A percentile compares a stretch with the other conserved stretches of the same genome.
Conservation (phyloP, 2,329 filamentous ascomycete genomes). For the Myriangium duriaei region DNA sequence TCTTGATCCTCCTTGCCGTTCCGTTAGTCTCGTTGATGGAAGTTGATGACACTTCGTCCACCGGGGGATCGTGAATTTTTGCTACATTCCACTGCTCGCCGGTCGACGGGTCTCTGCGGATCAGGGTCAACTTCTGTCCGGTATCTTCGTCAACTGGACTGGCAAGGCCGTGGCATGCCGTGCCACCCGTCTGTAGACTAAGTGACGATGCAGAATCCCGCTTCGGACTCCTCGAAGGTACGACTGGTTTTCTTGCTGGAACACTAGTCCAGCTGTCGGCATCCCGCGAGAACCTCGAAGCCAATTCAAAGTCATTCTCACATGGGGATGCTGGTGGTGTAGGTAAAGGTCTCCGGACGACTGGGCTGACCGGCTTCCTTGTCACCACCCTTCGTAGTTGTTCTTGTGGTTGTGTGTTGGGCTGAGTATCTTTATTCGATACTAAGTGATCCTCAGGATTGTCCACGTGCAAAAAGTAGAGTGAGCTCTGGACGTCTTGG, state of each 20-base stretch:
- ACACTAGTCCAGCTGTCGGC: background rate
- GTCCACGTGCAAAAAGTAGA: slow-evolving; percentile 84
- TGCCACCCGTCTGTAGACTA: background rate
- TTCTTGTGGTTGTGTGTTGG: slow-evolving; percentile 1
- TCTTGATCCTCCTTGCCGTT: slow-evolving; percentile 21
- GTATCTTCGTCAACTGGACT: background rate
- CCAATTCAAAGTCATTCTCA: background rate
- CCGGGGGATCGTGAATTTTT: slow-evolving; percentile 33
- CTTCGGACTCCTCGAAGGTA: slow-evolving; percentile 5
- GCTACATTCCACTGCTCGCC: slow-evolving; percentile 41
- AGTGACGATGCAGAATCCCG: background rate
- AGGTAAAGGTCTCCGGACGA: slow-evolving; percentile 13
- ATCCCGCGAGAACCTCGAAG: background rate
- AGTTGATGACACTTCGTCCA: slow-evolving; percentile 33
- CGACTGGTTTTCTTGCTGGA: slow-evolving; percentile 2
- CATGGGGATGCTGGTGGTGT: slow-evolving; percentile 12
- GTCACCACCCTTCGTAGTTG: background rate
- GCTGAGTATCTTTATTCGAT: background rate
- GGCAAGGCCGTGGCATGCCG: background rate
- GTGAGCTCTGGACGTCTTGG: slow-evolving; percentile 71
- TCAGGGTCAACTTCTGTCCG: slow-evolving; percentile 27
- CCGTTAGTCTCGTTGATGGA: slow-evolving; percentile 18
- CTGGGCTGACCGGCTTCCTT: slow-evolving; percentile 1
- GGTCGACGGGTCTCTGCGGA: slow-evolving; percentile 37
- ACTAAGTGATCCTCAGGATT: slow-evolving; percentile 10